These are phyloP conservation scores for Phytopythium ostracodes DNA, from an alignment of 352 stramenopile species.

Conservation along the genomic window DNA sequence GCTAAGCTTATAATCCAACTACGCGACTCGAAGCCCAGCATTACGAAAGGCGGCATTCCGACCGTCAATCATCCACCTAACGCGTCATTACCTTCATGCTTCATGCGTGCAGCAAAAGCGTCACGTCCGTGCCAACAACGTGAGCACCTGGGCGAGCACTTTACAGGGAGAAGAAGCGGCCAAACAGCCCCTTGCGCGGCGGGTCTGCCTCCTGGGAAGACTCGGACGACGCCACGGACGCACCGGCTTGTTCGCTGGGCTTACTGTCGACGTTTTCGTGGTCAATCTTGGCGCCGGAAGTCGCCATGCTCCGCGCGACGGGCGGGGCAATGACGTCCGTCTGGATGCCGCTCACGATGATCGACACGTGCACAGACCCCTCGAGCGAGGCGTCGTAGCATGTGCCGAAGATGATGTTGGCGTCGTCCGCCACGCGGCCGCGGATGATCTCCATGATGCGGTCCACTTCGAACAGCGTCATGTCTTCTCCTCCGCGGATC, in stretches of 20 bases:
- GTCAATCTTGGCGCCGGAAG: conserved; percentile 27
- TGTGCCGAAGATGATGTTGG: conserved; percentile 89
- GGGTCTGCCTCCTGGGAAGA: conserved; percentile 17
- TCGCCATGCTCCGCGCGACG: conserved; percentile 42
- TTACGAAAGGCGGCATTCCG: no score
- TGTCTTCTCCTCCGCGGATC: conserved; percentile 90
- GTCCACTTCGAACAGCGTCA: conserved; percentile 93
- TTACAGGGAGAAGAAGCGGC: conserved; percentile 72
- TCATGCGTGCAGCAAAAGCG: neutral
- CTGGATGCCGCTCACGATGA: conserved; percentile 87
- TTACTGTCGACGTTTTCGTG: conserved; percentile 15
- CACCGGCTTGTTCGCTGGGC: conserved; percentile 13
- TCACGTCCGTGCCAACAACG: neutral
- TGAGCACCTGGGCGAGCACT: neutral
- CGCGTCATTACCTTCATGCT: neutral
- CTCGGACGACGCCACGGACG: conserved; percentile 8
- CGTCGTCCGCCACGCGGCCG: conserved; percentile 66
- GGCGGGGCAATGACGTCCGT: conserved; percentile 80
- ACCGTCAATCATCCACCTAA: neutral
- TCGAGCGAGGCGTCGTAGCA: conserved; percentile 83
- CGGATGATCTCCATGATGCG: conserved; percentile 88
- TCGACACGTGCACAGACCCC: conserved; percentile 81
- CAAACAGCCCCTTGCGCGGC: conserved; percentile 53
- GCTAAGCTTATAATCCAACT: neutral
- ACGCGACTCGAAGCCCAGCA: neutral